Evolutionary conservation across 1,139 yeast genomes (phyloP), one percentile per base, ranked within the genome.

Genomic region (Hyphopichia fennica): DNA sequence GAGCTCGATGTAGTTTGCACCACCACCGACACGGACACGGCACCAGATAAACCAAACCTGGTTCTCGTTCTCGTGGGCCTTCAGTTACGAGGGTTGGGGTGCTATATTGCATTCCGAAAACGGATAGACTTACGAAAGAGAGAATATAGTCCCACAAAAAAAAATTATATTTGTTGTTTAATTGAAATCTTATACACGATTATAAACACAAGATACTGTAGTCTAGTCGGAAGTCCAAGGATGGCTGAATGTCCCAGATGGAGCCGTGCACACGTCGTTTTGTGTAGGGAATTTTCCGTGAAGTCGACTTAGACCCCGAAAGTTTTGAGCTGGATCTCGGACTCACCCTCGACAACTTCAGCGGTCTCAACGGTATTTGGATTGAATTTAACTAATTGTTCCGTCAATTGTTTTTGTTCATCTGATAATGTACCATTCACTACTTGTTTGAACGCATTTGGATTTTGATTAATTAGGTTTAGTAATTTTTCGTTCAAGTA

Each of bases 401-500:
- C 82, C 1, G 77, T 63, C 15, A 59, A 45, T 9, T 44, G 40
- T 45, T 67, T 71, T 50, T 80, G 81, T 1, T 57, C 58, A 0
- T 55, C 62, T 25, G 60, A 65, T 23, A 79, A 53, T 2, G 63
- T 58, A 2, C 49, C 55, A 38, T 61, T 65, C 8, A 84, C 74
- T 4, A 77, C 78, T 0, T 48, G 45, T 51, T 84, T 85, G 65
- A 88, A 87, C 5, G 72, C 61, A 2, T 63, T 65, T 1, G 84
- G 71, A 46, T 75, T 72, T 41, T 71, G 60, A 13, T 68, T 65
- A 10, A 85, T 75, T 44, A 87, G 63, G 22, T 70, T 71, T 19
- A 84, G 45, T 34, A 86, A 52, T 52, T 80, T 78, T 9, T 69
- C 72, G 45, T 76, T 81, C 28, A 77, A 65, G 45, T 81, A 83